A percentile compares a stretch with the other conserved stretches of the same genome.
Evolutionary conservation across 129 eudicot genomes (phyloP).

Genomic region (Erigeron canadensis): DNA sequence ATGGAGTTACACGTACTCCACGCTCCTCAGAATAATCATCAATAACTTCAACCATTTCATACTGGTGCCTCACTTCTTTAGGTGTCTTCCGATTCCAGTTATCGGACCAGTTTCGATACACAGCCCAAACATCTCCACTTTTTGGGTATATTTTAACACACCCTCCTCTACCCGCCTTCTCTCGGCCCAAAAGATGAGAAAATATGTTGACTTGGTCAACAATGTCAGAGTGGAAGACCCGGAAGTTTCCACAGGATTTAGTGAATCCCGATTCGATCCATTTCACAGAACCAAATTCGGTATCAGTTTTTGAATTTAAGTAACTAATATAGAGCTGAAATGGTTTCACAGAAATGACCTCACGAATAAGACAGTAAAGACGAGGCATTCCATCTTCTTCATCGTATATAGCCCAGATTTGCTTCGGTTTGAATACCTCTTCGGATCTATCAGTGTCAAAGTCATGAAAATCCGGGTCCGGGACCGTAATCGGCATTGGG

Average conservation of each 20-base stretch:
- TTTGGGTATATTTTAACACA: constrained; percentile 79
- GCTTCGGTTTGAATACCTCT: constrained; percentile 88
- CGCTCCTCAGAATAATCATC: constrained; percentile 81
- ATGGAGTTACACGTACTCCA: constrained; percentile 71
- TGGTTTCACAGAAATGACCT: constrained; percentile 80
- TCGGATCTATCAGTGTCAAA: constrained; percentile 89
- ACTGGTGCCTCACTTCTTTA: constrained; percentile 42
- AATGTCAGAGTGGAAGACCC: constrained; percentile 65
- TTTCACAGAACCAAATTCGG: constrained; percentile 70
- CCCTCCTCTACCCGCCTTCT: constrained; percentile 89
- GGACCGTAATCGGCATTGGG: constrained; percentile 77
- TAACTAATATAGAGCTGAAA: constrained; percentile 82
- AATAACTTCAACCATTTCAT: constrained; percentile 95
- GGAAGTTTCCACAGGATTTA: constrained; percentile 88
- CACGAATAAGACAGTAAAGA: constrained; percentile 84
- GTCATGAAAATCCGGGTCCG: constrained; percentile 97
- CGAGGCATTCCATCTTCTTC: constrained; percentile 99
- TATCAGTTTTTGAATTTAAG: constrained; percentile 80
- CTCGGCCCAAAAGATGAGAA: constrained; percentile 82
- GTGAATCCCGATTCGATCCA: constrained; percentile 64
- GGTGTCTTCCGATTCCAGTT: constrained; percentile 72
- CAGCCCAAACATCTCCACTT: constrained; percentile 94
- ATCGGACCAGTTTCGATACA: constrained; percentile 81
- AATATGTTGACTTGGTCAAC: constrained; percentile 94
- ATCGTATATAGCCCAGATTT: constrained; percentile 98